Percentiles rank a stretch among this genome's conserved stretches.
phyloP scores from a whole-genome alignment of 306 rosid species.

The Purshia tridentata region DNA sequence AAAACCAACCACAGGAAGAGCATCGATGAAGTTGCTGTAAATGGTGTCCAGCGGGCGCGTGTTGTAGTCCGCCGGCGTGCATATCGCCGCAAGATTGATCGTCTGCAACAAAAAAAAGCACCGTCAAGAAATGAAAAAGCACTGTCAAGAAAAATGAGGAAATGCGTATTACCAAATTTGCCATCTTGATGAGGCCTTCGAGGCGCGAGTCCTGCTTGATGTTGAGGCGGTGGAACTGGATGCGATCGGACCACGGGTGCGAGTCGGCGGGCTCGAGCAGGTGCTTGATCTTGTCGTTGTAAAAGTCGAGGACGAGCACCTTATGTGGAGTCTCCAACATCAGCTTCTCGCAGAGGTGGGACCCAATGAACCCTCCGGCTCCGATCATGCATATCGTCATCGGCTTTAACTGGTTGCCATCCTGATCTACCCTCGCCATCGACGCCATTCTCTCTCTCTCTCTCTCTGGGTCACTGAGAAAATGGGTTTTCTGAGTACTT shows the following conservation, averaged over 20 bases:
- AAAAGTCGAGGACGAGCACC: conserved; percentile 75
- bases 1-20: conserved; percentile 79
- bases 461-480: not conserved
- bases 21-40: conserved; percentile 92
- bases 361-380: conserved; percentile 82
- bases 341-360: conserved; percentile 88
- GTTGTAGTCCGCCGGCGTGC: conserved; percentile 95
- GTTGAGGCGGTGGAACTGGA: conserved; percentile 87
- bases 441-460: conserved; percentile 63
- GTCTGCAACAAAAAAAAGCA: conserved; percentile 48
- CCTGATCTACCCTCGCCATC: conserved; percentile 64
- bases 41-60: conserved; percentile 91
- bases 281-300: conserved; percentile 87
- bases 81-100: conserved; percentile 89
- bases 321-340: conserved; percentile 79
- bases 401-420: conserved; percentile 62
- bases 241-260: conserved; percentile 69
- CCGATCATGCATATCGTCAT: conserved; percentile 89
- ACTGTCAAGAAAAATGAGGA: not conserved
- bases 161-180: conserved; percentile 72
- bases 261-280: conserved; percentile 62
- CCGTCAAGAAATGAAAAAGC: too few relatives aligned
- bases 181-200: conserved; percentile 81
- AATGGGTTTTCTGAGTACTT: not conserved
- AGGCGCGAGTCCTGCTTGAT: conserved; percentile 88